Base-by-base conservation (phyloP, 2,329 filamentous ascomycete genomes). In the Diaporthe velutina region DNA sequence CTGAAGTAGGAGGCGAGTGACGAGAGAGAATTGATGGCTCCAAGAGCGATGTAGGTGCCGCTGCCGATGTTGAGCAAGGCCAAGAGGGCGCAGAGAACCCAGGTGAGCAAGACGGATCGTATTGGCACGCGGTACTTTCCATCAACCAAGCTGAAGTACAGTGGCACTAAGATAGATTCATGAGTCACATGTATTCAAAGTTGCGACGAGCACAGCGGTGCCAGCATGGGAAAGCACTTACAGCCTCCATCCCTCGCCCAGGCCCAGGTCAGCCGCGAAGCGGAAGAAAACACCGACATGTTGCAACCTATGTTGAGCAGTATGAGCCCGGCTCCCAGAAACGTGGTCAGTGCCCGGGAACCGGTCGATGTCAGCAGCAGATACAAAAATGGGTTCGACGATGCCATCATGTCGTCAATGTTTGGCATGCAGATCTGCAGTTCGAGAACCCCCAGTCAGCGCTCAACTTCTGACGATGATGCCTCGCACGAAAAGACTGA, bases 221-320 rank as follows among this genome's bases (percentile, higher is more conserved):
- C 45, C 25, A 64, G 58, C 15, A 9, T 1, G n/a, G 8, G 1
- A 10, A 9, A 12, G 15, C 0, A 42, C 38, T 28, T 35, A 64
- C 58, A 87, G 4, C 85, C 85, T n/a, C n/a, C n/a, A 72, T 89
- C 87, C 6, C 84, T 79, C 17, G 87, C 84, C 81, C 87, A 89
- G 0, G 85, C 85, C 87, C 87, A 89, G 0, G 86, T 85, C 2
- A 88, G 78, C 4, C 87, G 84, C 0, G 86, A 86, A 0, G 85
- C 85, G 0, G 86, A 88, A 0, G 87, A 86, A 3, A 88, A 82
- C 82, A 42, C 83, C 84, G n/a, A n/a, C 67, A 86, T 83, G 48
- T 83, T 83, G 0, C 83, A 82, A 52, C 85, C 80, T 67, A 84
- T 82, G 22, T 83, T 80, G 48, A 86, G 77, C 0, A 86, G 76